These are phyloP conservation scores for Saccharomyces jurei DNA, from an alignment of 805 yeast genomes.

Conservation along the genomic window DNA sequence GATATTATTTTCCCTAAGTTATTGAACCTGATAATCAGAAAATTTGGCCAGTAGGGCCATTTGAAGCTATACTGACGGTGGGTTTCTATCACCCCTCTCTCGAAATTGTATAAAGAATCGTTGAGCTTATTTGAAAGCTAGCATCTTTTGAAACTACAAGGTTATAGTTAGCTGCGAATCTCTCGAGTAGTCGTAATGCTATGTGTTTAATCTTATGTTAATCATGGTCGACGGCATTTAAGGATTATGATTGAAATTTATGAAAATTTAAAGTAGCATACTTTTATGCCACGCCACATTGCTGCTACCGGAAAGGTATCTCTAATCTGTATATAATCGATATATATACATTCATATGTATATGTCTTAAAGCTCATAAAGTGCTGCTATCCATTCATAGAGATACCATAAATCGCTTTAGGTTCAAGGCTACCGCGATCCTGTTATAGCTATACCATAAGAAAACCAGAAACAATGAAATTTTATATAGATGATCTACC, in stretches of 20 bases:
- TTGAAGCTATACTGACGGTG: too few species aligned
- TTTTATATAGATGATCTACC: constrained; percentile 94
- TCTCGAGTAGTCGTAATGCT: neutral
- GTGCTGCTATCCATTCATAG: neutral
- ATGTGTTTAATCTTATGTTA: neutral
- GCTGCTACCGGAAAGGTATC: neutral
- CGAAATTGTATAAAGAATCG: too few species aligned
- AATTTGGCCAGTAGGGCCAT: constrained; percentile 15
- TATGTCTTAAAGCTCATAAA: neutral
- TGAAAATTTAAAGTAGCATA: neutral
- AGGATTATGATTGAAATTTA: neutral
- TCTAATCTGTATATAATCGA: neutral
- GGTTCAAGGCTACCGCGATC: neutral
- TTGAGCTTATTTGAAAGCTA: neutral
- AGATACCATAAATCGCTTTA: neutral
- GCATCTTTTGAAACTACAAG: neutral
- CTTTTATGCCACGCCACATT: neutral
- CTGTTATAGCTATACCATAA: neutral
- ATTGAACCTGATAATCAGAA: constrained; percentile 31
- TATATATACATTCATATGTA: too few species aligned
- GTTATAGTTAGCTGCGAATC: too few species aligned
- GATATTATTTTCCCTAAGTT: constrained; percentile 78
- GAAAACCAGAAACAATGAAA: constrained; percentile 33
- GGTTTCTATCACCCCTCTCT: neutral
- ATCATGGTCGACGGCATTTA: neutral